Base-by-base conservation (phyloP, 2,329 filamentous ascomycete species). In the Bipolaris zeicola region DNA sequence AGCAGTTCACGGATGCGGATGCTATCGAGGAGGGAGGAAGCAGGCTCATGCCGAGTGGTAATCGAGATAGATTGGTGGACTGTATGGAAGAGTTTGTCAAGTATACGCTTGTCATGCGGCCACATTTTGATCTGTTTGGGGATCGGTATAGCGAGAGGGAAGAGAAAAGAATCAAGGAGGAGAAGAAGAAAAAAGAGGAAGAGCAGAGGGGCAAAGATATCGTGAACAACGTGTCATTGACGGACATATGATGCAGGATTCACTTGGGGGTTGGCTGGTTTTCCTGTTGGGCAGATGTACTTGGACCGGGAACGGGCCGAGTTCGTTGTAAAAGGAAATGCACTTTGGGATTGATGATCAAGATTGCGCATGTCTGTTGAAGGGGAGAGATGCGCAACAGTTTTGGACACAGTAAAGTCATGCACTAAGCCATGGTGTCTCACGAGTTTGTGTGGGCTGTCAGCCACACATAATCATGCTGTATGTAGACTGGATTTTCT, bases 61-160 rank as follows among this genome's bases (percentile, higher is more conserved):
- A 88, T 59, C 74, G 86, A 10, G 83, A 87, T 52, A 77, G 86
- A 2, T 64, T 88, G 13, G 85, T 88, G 1, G 86, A 89, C 74
- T 87, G 85, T 60, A 88, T 88, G 82, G 87, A 89, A 74, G 87
- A 89, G 70, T 83, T 89, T 72, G 86, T 89, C 3, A 89, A 89
- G 70, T 88, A 87, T 65, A 89, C 85, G 0, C 80, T 89, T 26
- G 60, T 89, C 1, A 88, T 89, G 85, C 75, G 85, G 50, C 82
- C 82, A 22, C 83, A 87, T 62, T 81, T 87, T 60, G 80, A 80
- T 24, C 70, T 88, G 2, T 88, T 89, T 67, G 81, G 78, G 1
- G 86, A 89, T 74, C 78, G 87, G 7, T 88, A 78, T 58, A 89
- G 87, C 68, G 87, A 89, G 70, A 76, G 86, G 20, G 75, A 76